Conservation (phyloP, 306 rosid species). For the Pyrus pyrifolia region DNA sequence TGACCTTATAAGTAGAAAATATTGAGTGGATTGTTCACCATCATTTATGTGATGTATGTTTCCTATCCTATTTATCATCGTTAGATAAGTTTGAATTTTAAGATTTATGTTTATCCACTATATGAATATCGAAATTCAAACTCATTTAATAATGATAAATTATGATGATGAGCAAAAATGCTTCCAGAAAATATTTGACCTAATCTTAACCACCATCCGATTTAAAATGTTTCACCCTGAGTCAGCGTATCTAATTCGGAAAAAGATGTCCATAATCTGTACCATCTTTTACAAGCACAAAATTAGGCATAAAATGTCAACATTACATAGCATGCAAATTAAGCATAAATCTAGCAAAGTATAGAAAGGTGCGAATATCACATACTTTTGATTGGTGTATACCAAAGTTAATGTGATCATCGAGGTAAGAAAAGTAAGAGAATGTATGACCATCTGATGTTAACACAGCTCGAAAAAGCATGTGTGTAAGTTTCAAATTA, state of each 20-base stretch:
- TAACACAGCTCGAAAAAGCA: not conserved
- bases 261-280: not conserved
- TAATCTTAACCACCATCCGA: constrained; percentile 59
- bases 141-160: too few relatives aligned
- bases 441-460: not conserved
- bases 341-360: not conserved
- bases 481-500: not conserved
- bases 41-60: too few relatives aligned
- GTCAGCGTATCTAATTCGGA: constrained; percentile 19
- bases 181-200: constrained; percentile 32
- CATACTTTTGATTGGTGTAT: not conserved
- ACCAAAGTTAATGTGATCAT: not conserved
- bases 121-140: too few relatives aligned
- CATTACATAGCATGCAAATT: not conserved
- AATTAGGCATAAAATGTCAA: not conserved
- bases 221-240: constrained; percentile 27
- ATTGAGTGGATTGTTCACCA: not conserved
- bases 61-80: too few relatives aligned
- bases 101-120: too few relatives aligned
- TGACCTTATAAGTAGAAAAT: constrained; percentile 20
- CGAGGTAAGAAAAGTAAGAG: not conserved
- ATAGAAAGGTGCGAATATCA: not conserved
- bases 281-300: not conserved
- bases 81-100: too few relatives aligned
- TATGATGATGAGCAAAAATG: too few relatives aligned